Base-by-base conservation (phyloP, 768 basidiomycete genomes). In the Hygrophorus russula region DNA sequence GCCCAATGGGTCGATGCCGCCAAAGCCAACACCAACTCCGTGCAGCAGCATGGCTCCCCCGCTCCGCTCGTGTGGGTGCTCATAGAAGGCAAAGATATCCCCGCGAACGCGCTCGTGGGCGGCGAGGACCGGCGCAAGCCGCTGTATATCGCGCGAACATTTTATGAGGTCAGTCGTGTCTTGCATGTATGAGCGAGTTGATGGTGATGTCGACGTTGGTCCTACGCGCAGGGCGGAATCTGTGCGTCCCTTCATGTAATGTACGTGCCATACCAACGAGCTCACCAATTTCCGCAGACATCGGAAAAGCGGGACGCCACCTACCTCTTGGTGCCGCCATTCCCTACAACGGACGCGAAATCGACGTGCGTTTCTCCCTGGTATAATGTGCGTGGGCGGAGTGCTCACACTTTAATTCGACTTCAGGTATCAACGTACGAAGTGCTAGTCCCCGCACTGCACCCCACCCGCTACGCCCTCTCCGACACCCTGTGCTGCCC, bases 111-210 rank as follows among this genome's bases (percentile, higher is more conserved):
- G 15, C 69, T 86, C 45, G 56, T 60, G 28, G 78, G 74, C 9
- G 80, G 76, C 12, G 64, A 69, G 47, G 76, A 80, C 51, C 53
- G 71, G 7, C 68, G 68, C 29, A 58, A 69, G 55, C 58, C 56
- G 13, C 54, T 84, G 45, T 85, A 70, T 59, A 73, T 80, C 46
- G 71, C 70, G 52, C 69, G 84, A 42, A 73, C 66, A 17, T 82
- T 68, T 60, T 53, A 66, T 41, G 73, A 83, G 53, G 80, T 78
- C 50, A 49, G 70, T 53, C 10, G 14, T 10, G 18, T 12, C 29
- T 9, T 27, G 8, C 17, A n/a, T n/a, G n/a, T n/a, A n/a, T n/a
- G n/a, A n/a, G n/a, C n/a, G n/a, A n/a, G n/a, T n/a, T n/a, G n/a
- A n/a, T n/a, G n/a, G n/a, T n/a, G n/a, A n/a, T n/a, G n/a, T n/a